Base-by-base conservation (phyloP, 2,329 filamentous ascomycete species). In the Hawksworthiomyces lignivorus region DNA sequence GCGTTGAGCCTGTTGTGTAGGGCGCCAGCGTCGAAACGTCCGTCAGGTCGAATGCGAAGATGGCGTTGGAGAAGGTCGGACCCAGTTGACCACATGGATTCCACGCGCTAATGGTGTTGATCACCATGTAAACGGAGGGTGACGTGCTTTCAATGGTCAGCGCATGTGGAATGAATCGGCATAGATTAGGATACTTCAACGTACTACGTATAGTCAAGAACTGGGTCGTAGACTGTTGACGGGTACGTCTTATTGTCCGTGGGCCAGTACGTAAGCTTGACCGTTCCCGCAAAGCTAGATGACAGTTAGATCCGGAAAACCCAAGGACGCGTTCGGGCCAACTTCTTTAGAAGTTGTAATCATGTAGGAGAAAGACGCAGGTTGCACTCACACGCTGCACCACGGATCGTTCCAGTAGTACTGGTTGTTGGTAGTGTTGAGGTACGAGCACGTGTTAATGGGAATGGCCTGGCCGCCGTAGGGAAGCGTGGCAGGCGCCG, bases 1-100 rank as follows among this genome's bases (percentile, higher is more conserved):
- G 33, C 15, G 6, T 12, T 14, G 33, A 19, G 2, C 5, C 20
- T 11, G 22, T 21, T 21, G 20, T 26, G 33, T 35, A 35, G 33
- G 33, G 33, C 33, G 26, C 33, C 14, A 35, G 33, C 19, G 33
- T 35, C 33, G 33, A 35, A 11, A 35, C 33, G 14, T 35, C 33
- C 19, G 33, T 35, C 9, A 35, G 20, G 20, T 35, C 33, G 17
- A 35, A 35, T 14, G 19, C 33, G 17, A 35, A 35, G 33, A 35
- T 18, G 4, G 20, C 20, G 20, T 24, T 35, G 2, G 14, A 22
- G 33, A n/a, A 19, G 7, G 10, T 15, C 14, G 24, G 33, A n/a
- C 33, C 33, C 33, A 35, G 20, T 14, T 11, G 9, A 15, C 33
- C 33, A 10, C 33, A 35, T 11, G 19, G 20, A n/a, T 35, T 35